Percentiles rank a stretch among this genome's conserved stretches.
Conservation (phyloP, 192 early-diverging fungal species). For the Coemansia sp. region DNA sequence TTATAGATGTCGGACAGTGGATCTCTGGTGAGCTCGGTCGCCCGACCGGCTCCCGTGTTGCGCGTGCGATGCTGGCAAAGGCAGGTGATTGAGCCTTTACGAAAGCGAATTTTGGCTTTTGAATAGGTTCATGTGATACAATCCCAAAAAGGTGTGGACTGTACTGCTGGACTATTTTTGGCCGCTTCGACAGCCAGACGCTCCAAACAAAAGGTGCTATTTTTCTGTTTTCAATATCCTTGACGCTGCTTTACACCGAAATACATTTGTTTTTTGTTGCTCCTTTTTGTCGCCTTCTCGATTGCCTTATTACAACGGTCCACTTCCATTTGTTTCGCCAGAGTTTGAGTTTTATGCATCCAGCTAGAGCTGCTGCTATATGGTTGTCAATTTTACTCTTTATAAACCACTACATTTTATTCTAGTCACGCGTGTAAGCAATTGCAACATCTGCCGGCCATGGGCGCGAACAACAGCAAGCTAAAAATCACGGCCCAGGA, state of each 20-base stretch:
- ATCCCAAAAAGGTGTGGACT: conserved; percentile 1
- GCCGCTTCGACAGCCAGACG: not conserved
- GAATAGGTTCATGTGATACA: not conserved
- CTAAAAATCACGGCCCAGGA: conserved; percentile 84
- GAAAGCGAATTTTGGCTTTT: not conserved
- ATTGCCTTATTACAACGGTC: not conserved
- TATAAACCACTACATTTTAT: not conserved
- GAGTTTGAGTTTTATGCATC: too few species aligned
- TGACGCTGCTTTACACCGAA: not conserved
- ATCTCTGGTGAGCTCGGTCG: conserved; percentile 83
- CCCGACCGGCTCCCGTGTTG: conserved; percentile 59
- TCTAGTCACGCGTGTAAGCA: not conserved
- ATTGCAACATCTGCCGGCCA: conserved; percentile 1
- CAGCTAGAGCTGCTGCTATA: too few species aligned
- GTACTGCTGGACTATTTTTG: not conserved
- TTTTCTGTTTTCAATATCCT: not conserved
- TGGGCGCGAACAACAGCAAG: conserved; percentile 60
- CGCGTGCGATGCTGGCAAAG: conserved; percentile 47
- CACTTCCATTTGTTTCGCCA: too few species aligned
- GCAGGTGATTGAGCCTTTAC: not conserved
- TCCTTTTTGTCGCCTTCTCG: not conserved
- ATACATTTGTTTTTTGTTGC: not conserved
- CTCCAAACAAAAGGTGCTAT: not conserved
- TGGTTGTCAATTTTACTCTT: not conserved
- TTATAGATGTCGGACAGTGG: conserved; percentile 81